Evolutionary conservation across 306 rosid genomes (phyloP), one percentile per base, ranked within the genome.

Genomic region (Purshia tridentata): DNA sequence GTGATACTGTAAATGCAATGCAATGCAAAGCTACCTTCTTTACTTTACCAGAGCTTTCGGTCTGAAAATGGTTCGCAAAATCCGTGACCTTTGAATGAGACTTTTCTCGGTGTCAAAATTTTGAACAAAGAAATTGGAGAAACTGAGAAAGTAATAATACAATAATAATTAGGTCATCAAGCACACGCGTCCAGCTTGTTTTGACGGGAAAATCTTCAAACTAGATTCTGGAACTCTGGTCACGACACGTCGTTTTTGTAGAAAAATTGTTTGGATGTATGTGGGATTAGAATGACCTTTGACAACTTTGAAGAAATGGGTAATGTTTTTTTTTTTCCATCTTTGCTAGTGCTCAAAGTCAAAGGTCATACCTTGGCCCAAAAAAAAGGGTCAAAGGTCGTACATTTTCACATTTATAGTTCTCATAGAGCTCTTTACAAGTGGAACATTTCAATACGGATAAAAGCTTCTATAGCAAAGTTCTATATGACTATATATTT

Each of bases 11-110:
- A 86, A 79, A 67, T 59, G 70, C 61, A 71, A 64, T 49, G 68
- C 83, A 73, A 44, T 47, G 67, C 79, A 76, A 64, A 37, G 82
- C 65, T 70, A 19, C 18, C 29, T 10, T 39, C 46, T 59, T 67
- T 51, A 20, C 64, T 74, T 45, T 68, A 8, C 73, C 50, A 2
- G 56, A 49, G 73, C 70, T 80, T 83, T 79, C 72, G 74, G 69
- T 72, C 84, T 67, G 82, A 62, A 71, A 74, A 80, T n/a, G 74
- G 81, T 66, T 65, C 20, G 70, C 66, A 79, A 74, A 70, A 77
- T 81, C 91, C 91, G 88, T 84, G 90, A 79, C 42, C 62, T 41
- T 56, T 62, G 69, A 77, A 81, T 48, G 73, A 7, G 86, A 86
- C 86, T 64, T 73, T 73, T 76, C 72, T 40, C 39, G 69, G 48